Evolutionary conservation across 257 asterid species (phyloP).

Genomic region (Rhazya stricta): DNA sequence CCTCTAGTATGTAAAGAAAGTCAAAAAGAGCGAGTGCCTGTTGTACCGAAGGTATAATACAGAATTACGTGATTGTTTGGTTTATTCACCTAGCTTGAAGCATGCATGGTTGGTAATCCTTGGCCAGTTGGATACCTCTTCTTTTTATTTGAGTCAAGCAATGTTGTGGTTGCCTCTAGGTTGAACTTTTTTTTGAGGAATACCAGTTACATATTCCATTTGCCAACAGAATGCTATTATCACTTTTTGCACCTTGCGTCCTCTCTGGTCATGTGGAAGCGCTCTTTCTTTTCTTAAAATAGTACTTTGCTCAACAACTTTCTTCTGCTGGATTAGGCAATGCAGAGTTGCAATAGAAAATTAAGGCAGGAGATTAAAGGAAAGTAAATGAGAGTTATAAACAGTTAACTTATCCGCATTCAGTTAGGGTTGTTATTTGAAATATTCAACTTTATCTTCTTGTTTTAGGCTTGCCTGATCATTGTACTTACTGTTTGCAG

Average conservation of each 20-base stretch:
- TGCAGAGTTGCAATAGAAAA: no score
- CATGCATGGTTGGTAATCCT: not conserved
- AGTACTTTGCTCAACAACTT: not conserved
- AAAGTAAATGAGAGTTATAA: not conserved
- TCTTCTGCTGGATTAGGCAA: not conserved
- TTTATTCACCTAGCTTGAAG: not conserved
- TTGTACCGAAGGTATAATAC: constrained; percentile 16
- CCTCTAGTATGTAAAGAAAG: constrained; percentile 53
- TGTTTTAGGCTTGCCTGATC: not conserved
- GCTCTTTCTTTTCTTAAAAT: not conserved
- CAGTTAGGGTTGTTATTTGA: not conserved
- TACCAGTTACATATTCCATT: not conserved
- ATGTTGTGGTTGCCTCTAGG: not conserved
- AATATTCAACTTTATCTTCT: not conserved
- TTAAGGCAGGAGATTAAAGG: not conserved
- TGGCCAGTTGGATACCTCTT: not conserved
- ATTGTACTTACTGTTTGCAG: not conserved
- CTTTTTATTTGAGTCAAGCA: not conserved
- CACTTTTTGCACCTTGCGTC: not conserved
- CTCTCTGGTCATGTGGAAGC: not conserved
- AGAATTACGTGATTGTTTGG: not conserved
- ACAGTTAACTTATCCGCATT: not conserved
- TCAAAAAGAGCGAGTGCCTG: constrained; percentile 21
- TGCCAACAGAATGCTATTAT: not conserved
- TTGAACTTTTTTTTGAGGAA: not conserved